Evolutionary conservation across 164 flowering plant genomes (phyloP), one percentile per base, ranked within the genome.

Genomic region (Magnolia sinica): DNA sequence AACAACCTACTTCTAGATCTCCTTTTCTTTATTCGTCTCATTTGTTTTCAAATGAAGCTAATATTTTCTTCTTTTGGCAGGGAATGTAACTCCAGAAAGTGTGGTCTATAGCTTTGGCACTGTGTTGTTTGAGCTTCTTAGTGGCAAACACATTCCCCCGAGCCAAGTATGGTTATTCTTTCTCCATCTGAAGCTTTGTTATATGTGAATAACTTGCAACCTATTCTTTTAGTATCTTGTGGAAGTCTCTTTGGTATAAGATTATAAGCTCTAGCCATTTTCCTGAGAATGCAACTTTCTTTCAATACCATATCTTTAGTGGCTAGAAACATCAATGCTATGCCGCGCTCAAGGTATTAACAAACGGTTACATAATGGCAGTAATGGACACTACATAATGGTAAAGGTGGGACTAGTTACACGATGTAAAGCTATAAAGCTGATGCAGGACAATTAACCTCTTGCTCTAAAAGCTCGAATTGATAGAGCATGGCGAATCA

Each of bases 111-210:
- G 98, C 87, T 95, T 93, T 79, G 98, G 98, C 31, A 95, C 97
- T 61, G 64, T 95, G 78, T 79, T 95, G 86, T 90, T 95, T 27
- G 98, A 93, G 87, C 96, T 95, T 82, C 87, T 95, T 68, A 93
- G 98, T 77, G 98, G 97, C 77, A 94, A 94, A 76, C 98, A 94
- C 83, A 92, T 94, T 77, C 98, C 98, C 5, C 98, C 98, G 16
- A 92, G 94, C 83, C 96, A 95, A 88, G 98, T 93, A 87, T 84
- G 81, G 82, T 66, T 50, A 76, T 64, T 52, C 23, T 27, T 50
- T 77, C 18, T 22, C 51, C 52, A 20, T 50, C 16, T 16, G 6
- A 16, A 19, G 10, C 69, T 55, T 31, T 50, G 18, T 23, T 27
- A 19, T 73, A 19, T 73, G 45, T 8, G 49, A 22, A 68, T 37